Base-by-base conservation (phyloP, 257 asterid genomes). In the Nicotiana benthamiana region DNA sequence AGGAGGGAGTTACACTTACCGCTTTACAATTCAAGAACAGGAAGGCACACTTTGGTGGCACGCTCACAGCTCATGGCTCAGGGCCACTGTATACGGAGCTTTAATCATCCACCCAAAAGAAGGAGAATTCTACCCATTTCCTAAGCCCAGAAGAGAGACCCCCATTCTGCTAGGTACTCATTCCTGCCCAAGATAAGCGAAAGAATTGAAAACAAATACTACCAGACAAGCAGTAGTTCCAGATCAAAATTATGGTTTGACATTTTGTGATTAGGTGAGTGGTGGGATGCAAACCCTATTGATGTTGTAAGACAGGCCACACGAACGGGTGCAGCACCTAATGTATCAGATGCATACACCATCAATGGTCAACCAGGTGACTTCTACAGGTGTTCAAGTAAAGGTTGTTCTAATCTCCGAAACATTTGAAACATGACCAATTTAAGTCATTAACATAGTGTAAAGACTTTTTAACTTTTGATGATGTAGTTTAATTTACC, bases 1-100 rank as follows among this genome's bases (percentile, higher is more conserved):
- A 0, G 97, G 95, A 63, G 84, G 79, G 26, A 94, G 94, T 56
- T 94, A 92, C 80, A 94, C 92, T 0, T 94, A 94, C 84, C 86
- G 97, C 6, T 94, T 92, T 79, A 90, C 92, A 0, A 92, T 94
- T 43, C 87, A 89, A 84, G 97, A 92, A 18, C 98, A 94, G 60
- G 97, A 91, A 87, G 98, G 98, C 53, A 94, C 98, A 0, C 90
- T 94, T 2, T 94, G 98, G 98, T 94, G 98, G 98, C 97, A 94
- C 59, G 98, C 98, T 26, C 98, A 94, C 83, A 94, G 98, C 82
- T 94, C 98, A 2, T 94, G 98, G 98, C 93, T 94, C 70, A 83
- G 98, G 72, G 98, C 98, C 80, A 94, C 97, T 0, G 97, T 94
- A 70, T 94, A 94, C 10, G 98, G 98, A 4, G 95, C 92, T 43